Base-by-base conservation (phyloP, 2,329 filamentous ascomycete genomes). In the Clonostachys rhizophaga region DNA sequence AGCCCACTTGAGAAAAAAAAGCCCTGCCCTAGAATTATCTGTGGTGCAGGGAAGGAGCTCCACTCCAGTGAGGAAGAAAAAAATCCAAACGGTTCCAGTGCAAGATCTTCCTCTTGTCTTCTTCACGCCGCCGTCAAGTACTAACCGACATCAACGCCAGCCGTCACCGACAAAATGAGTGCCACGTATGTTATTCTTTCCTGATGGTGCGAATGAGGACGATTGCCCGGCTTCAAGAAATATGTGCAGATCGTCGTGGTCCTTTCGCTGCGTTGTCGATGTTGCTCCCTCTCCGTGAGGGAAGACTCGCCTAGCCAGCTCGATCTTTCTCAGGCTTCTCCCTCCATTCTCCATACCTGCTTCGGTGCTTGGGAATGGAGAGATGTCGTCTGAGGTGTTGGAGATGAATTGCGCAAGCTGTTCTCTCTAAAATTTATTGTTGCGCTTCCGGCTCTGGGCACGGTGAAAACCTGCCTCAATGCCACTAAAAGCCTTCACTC, bases 371-470 rank as follows among this genome's bases (percentile, higher is more conserved):
- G 74, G 60, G 60, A 64, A 63, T 64, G 67, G 74, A 81, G 80
- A 84, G 79, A 81, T 65, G 75, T 69, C 67, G 72, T 67, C 65
- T 69, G 77, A 83, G 87, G 86, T 85, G 73, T 91, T 91, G 87
- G 84, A 79, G 84, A 70, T 86, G 84, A 89, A 90, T 76, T 73
- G 58, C 52, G 52, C 49, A 51, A 54, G 24, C 13, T 33, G 9
- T 90, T 89, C 86, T 79, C 83, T 79, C 84, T 80, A 56, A 90
- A 92, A 89, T 73, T 18, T 56, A 90, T 86, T 85, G 83, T 84
- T 81, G 75, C 39, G 39, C 34, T 35, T 50, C 48, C 47, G n/a
- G 49, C 13, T 18, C 13, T 41, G n/a, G 37, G 20, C 12, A 17
- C 7, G 17, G 13, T 13, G 42, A 33, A 30, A 35, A 43, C 35